These are phyloP conservation scores for Silene noctiflora DNA, from an alignment of 179 eudicot species.

Conservation along the genomic window DNA sequence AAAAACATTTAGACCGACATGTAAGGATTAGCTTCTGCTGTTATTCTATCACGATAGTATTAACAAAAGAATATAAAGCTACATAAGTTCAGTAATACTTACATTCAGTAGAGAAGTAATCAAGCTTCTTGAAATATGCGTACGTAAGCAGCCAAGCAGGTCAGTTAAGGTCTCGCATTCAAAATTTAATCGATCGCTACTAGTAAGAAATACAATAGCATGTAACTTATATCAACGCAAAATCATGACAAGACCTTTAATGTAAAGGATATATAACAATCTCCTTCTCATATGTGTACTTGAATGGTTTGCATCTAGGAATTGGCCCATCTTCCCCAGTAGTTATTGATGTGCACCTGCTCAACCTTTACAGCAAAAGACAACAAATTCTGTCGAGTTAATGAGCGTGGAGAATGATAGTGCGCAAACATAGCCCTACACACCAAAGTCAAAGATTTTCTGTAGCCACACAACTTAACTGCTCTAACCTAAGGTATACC, in stretches of 20 bases:
- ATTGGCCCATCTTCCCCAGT: constrained; percentile 99
- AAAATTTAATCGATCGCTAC: neutral
- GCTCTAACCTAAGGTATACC: constrained; percentile 37
- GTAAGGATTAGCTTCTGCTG: neutral
- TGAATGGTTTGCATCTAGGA: constrained; percentile 99
- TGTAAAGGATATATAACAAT: constrained; percentile 94
- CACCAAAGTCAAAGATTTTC: neutral
- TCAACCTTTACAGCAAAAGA: constrained; percentile 49
- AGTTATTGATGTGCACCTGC: constrained; percentile 87
- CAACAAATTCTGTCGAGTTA: constrained; percentile 21
- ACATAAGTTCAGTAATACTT: constrained; percentile 29
- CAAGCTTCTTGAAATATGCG: constrained; percentile 95
- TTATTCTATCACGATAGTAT: neutral
- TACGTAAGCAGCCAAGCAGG: constrained; percentile 65
- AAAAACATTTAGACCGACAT: neutral
- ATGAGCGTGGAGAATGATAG: neutral
- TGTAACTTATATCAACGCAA: neutral
- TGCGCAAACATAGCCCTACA: neutral
- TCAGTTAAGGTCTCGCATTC: constrained; percentile 47
- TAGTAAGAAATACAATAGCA: constrained; percentile 9
- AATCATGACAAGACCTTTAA: constrained; percentile 7
- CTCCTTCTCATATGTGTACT: constrained; percentile 97
- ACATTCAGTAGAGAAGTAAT: constrained; percentile 99
- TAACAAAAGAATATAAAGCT: constrained; percentile 1
- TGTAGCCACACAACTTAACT: neutral